Evolutionary conservation across 2,329 filamentous ascomycete genomes (phyloP).

Genomic region (Ophiostoma populinum): DNA sequence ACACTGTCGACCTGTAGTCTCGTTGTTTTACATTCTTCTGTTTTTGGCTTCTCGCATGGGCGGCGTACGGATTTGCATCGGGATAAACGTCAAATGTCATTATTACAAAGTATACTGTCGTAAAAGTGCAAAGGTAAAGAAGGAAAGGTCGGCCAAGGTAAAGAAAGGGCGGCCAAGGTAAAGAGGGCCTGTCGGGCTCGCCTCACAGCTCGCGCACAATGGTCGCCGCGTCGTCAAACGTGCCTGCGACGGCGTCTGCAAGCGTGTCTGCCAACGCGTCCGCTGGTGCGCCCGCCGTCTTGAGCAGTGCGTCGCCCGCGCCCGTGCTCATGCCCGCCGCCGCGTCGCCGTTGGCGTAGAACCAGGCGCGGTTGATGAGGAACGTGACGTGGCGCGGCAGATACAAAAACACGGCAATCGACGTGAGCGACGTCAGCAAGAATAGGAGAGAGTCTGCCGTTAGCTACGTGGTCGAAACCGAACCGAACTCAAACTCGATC

Average conservation of each 20-base stretch:
- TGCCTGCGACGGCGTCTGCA: background rate
- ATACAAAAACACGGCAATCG: conserved; percentile 79
- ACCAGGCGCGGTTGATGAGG: conserved; percentile 73
- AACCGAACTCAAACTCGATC: background rate
- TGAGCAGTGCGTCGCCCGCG: conserved; percentile 25
- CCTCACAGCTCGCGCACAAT: conserved; percentile 22
- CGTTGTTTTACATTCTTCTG: background rate
- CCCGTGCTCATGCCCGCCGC: conserved; percentile 19
- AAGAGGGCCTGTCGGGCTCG: no score
- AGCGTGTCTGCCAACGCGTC: conserved; percentile 15
- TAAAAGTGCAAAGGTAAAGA: background rate
- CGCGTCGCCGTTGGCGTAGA: conserved; percentile 81
- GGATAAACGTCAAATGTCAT: background rate
- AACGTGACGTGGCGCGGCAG: conserved; percentile 79
- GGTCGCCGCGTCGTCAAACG: no score
- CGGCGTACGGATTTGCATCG: background rate
- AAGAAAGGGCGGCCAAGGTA: background rate
- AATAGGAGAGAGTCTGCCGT: conserved; percentile 71
- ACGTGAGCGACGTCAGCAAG: conserved; percentile 69
- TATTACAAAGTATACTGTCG: conserved; percentile 1
- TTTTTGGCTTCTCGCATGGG: no score
- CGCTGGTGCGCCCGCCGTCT: conserved; percentile 15
- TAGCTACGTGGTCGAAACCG: background rate
- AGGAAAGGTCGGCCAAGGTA: background rate
- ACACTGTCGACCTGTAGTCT: conserved; percentile 21